Percentiles rank a stretch among this genome's conserved stretches.
Evolutionary conservation across 2,329 filamentous ascomycete genomes (phyloP).

Genomic region (Fusarium longipes): DNA sequence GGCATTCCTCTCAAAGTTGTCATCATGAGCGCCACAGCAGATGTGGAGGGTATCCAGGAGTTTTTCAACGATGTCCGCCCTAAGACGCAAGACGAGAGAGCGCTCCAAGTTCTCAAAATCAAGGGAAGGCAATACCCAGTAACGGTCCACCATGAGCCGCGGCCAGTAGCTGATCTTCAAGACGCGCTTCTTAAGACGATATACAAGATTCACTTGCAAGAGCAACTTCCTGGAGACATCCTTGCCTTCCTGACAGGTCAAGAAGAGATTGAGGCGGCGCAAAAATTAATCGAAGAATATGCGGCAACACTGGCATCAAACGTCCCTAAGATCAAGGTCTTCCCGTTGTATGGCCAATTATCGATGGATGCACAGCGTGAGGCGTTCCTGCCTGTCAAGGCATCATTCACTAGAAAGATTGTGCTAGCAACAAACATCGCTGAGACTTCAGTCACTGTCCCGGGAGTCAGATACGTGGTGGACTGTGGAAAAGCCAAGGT

Average conservation of each 20-base stretch:
- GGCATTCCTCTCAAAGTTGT: constrained; percentile 86
- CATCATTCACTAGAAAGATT: constrained; percentile 82
- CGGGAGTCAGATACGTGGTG: constrained; percentile 90
- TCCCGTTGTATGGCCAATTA: constrained; percentile 90
- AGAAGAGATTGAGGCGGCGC: constrained; percentile 87
- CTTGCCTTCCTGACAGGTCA: constrained; percentile 93
- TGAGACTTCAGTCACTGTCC: constrained; percentile 97
- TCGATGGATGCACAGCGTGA: constrained; percentile 87
- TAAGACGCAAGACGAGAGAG: constrained; percentile 24
- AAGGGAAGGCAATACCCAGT: constrained; percentile 91
- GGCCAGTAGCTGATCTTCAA: constrained; percentile 82
- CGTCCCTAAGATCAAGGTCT: constrained; percentile 77
- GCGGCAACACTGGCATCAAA: constrained; percentile 76
- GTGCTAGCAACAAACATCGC: constrained; percentile 97
- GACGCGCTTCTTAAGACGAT: constrained; percentile 84
- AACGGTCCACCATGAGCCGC: constrained; percentile 77
- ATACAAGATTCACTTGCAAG: constrained; percentile 86
- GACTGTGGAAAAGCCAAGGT: constrained; percentile 95
- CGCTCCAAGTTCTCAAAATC: constrained; percentile 69
- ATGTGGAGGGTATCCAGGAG: constrained; percentile 79
- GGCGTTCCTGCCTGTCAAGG: constrained; percentile 81
- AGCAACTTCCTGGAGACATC: constrained; percentile 93
- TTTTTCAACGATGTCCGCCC: constrained; percentile 71
- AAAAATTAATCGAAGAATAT: constrained; percentile 84
- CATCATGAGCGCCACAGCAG: constrained; percentile 96